These are phyloP conservation scores for Violaceomyces palustris DNA, from an alignment of 1,284 basidiomycete genomes.

Conservation along the genomic window DNA sequence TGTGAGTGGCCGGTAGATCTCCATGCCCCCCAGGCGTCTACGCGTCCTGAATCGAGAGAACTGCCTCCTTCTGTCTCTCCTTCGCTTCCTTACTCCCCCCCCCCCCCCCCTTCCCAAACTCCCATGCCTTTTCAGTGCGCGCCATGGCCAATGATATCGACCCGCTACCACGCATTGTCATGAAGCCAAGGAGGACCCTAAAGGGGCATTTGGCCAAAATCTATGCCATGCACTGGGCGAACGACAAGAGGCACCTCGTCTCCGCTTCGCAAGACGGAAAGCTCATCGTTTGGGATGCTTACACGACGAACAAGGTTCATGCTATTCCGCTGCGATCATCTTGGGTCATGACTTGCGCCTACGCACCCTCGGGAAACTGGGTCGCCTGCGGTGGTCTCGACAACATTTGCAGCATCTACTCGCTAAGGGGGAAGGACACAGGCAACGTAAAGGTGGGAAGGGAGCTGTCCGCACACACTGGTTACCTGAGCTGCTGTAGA, in stretches of 20 bases:
- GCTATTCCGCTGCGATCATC: slow-evolving; percentile 93
- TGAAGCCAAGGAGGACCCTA: slow-evolving; percentile 88
- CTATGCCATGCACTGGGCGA: slow-evolving; percentile 99
- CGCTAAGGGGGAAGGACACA: slow-evolving; percentile 61
- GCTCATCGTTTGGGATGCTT: slow-evolving; percentile 99
- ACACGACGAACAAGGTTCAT: slow-evolving; percentile 99
- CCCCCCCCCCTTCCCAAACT: too few species aligned
- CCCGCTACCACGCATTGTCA: slow-evolving; percentile 85
- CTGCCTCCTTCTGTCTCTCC: neutral
- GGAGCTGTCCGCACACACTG: slow-evolving; percentile 91
- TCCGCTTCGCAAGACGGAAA: slow-evolving; percentile 99
- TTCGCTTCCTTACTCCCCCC: too few species aligned
- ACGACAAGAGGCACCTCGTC: slow-evolving; percentile 91
- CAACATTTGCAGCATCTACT: slow-evolving; percentile 98
- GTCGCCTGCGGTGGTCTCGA: slow-evolving; percentile 98
- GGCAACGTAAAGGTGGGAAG: slow-evolving; percentile 60
- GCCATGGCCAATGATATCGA: slow-evolving; percentile 96
- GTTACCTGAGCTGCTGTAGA: slow-evolving; percentile 93
- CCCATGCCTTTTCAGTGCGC: slow-evolving; percentile 74
- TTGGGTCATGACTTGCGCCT: slow-evolving; percentile 99
- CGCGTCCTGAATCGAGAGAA: slow-evolving; percentile 1
- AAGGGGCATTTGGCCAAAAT: slow-evolving; percentile 98
- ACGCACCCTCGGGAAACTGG: slow-evolving; percentile 90
- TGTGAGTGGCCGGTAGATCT: too few species aligned
- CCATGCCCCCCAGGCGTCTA: neutral